Evolutionary conservation across 2,329 filamentous ascomycete species (phyloP).

Genomic region (Biscogniauxia marginata): DNA sequence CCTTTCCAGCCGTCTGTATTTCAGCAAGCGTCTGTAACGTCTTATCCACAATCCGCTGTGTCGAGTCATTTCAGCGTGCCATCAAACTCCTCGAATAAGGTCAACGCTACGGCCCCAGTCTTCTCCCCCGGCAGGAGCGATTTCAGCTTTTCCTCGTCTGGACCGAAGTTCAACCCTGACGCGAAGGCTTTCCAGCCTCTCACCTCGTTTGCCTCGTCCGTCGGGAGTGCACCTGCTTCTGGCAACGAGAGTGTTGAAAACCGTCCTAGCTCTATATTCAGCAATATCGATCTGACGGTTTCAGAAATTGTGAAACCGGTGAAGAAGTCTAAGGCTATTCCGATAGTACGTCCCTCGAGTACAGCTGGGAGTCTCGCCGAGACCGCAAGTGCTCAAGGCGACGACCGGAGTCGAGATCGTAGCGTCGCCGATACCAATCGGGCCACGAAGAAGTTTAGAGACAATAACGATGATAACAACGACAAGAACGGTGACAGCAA

Average conservation of each 20-base stretch:
- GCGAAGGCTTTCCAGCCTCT: constrained; percentile 74
- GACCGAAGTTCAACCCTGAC: constrained; percentile 70
- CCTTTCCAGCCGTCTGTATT: constrained; percentile 50
- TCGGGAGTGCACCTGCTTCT: constrained; percentile 45
- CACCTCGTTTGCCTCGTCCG: constrained; percentile 44
- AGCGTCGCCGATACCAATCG: constrained; percentile 65
- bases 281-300: constrained; percentile 62
- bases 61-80: constrained; percentile 44
- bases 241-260: constrained; percentile 43
- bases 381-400: constrained; percentile 22
- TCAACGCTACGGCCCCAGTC: constrained; percentile 67
- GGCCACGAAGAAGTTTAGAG: constrained; percentile 69
- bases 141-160: constrained; percentile 56
- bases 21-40: constrained; percentile 38
- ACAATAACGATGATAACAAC: constrained; percentile 64
- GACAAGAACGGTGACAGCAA: constrained; percentile 45
- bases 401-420: constrained; percentile 56
- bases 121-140: constrained; percentile 68
- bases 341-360: constrained; percentile 69
- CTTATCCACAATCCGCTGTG: constrained; percentile 35
- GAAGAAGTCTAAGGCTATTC: constrained; percentile 79
- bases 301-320: constrained; percentile 62
- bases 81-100: constrained; percentile 42
- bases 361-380: constrained; percentile 12
- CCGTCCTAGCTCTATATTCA: constrained; percentile 60